Evolutionary conservation across 192 early-diverging fungal species (phyloP).

Genomic region (Coemansia sp.): DNA sequence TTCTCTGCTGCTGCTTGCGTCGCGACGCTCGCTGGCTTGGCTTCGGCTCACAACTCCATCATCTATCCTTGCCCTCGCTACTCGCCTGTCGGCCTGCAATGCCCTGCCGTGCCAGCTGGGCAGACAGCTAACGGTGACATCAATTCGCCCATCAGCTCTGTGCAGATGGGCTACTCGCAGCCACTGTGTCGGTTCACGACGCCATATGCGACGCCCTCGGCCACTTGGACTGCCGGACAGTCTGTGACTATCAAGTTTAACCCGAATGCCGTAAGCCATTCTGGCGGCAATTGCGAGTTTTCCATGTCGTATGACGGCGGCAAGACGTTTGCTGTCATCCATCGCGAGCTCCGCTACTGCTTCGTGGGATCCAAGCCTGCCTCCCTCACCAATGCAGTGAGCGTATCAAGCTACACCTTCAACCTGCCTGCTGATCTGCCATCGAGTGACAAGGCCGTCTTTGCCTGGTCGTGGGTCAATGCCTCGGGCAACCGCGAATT

Average conservation of each 20-base stretch:
- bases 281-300: constrained; percentile 63
- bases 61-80: constrained; percentile 43
- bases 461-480: constrained; percentile 70
- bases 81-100: constrained; percentile 34
- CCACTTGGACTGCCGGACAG: constrained; percentile 45
- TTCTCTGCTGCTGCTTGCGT: constrained; percentile 6
- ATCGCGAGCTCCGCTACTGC: constrained; percentile 45
- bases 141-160: constrained; percentile 32
- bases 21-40: constrained; percentile 7
- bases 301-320: constrained; percentile 59
- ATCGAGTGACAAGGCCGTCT: constrained; percentile 55
- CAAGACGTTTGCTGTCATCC: constrained; percentile 61
- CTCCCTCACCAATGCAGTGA: constrained; percentile 19
- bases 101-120: constrained; percentile 53
- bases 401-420: constrained; percentile 48
- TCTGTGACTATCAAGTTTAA: constrained; percentile 38
- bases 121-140: constrained; percentile 46
- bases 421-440: constrained; percentile 61
- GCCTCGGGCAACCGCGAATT: constrained; percentile 61
- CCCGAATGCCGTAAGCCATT: constrained; percentile 36
- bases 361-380: constrained; percentile 27
- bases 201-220: constrained; percentile 38
- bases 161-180: constrained; percentile 5
- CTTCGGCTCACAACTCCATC: constrained; percentile 28
- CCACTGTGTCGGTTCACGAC: constrained; percentile 44